A percentile compares a stretch with the other conserved stretches of the same genome.
Conservation (phyloP, 768 basidiomycete species). For the Russula sp. region DNA sequence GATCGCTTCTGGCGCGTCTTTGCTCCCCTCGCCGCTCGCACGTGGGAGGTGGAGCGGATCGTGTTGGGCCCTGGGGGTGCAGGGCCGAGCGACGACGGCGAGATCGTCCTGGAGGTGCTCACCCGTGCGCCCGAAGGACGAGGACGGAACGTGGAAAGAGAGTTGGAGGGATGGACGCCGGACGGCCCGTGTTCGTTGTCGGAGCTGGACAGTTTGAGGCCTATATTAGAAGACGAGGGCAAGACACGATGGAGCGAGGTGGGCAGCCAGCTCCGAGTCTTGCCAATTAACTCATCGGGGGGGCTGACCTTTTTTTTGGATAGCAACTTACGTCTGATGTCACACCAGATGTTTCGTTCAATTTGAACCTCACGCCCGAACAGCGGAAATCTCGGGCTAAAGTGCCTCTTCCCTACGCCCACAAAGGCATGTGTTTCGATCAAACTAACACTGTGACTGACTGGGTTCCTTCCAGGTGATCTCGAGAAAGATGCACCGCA, state of each 20-base stretch:
- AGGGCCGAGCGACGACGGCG: constrained; percentile 42
- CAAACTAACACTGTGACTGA: not conserved
- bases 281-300: not conserved
- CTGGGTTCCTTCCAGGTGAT: constrained; percentile 33
- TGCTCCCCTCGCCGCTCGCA: constrained; percentile 57
- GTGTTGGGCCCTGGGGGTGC: constrained; percentile 50
- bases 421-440: constrained; percentile 53
- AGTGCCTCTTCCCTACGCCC: constrained; percentile 87
- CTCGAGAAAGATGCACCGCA: constrained; percentile 24
- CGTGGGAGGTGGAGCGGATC: constrained; percentile 51
- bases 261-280: not conserved
- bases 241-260: constrained; percentile 27
- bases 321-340: constrained; percentile 36
- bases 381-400: constrained; percentile 75
- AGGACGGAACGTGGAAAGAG: constrained; percentile 52
- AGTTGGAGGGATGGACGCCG: constrained; percentile 56
- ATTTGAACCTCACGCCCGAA: constrained; percentile 73
- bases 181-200: constrained; percentile 41
- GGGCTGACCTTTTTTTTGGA: constrained; percentile 6
- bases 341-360: constrained; percentile 66
- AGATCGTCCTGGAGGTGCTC: constrained; percentile 60
- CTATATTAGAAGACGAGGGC: constrained; percentile 36
- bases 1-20: constrained; percentile 81
- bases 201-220: constrained; percentile 47
- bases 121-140: constrained; percentile 42